Conservation (phyloP, 208 protist genomes). For the Crithidia sp. region DNA sequence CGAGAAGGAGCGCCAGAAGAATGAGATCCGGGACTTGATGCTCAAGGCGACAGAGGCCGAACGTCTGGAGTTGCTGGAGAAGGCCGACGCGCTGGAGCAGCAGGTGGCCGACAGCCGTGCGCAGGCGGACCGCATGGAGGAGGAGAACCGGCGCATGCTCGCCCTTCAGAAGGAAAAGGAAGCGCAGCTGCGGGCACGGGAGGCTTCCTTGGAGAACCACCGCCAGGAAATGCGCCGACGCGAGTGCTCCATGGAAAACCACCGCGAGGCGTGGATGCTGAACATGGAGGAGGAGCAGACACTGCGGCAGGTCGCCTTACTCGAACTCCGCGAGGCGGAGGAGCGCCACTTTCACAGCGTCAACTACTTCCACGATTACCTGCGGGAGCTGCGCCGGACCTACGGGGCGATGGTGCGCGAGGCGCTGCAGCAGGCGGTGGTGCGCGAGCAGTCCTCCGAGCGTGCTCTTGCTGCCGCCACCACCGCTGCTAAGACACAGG, state of each 20-base stretch:
- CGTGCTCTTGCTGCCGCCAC: background rate
- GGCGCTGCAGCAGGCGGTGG: background rate
- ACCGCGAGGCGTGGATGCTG: slow-evolving; percentile 14
- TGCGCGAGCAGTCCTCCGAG: background rate
- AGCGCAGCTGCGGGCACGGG: slow-evolving; percentile 28
- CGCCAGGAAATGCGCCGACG: slow-evolving; percentile 8
- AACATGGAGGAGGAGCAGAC: slow-evolving; percentile 13
- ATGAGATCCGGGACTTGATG: slow-evolving; percentile 49
- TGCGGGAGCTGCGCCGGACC: background rate
- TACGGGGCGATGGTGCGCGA: slow-evolving; percentile 10
- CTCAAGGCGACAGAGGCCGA: slow-evolving; percentile 55
- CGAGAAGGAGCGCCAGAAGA: slow-evolving; percentile 56
- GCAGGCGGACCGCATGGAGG: slow-evolving; percentile 34
- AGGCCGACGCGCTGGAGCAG: slow-evolving; percentile 24
- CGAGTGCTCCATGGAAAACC: slow-evolving; percentile 28
- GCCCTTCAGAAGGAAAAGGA: slow-evolving; percentile 32
- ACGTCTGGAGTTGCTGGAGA: slow-evolving; percentile 28
- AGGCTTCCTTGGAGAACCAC: slow-evolving; percentile 10
- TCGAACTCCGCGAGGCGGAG: slow-evolving; percentile 30
- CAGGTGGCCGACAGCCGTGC: slow-evolving; percentile 32
- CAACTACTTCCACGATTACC: slow-evolving; percentile 8
- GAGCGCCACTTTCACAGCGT: slow-evolving; percentile 9
- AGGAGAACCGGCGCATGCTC: slow-evolving; percentile 26
- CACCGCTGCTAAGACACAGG: background rate
- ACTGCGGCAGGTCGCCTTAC: slow-evolving; percentile 8